These are phyloP conservation scores for Flaveria trinervia DNA, from an alignment of 129 eudicot species.

Conservation along the genomic window DNA sequence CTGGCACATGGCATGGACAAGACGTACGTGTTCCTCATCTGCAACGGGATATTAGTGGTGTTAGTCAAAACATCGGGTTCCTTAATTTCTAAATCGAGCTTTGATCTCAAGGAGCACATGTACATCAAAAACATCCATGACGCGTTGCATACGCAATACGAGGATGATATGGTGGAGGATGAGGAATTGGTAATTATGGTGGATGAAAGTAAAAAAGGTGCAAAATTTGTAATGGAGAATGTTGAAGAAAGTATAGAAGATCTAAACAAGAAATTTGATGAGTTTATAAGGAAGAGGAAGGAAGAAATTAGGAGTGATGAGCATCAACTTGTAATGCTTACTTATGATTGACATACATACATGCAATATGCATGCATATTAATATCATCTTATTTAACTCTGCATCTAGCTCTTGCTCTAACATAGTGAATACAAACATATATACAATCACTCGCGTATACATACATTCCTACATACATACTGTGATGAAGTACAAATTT, in stretches of 20 bases:
- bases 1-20: slow-evolving; percentile 24
- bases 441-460: too few relatives aligned
- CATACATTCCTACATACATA: too few relatives aligned
- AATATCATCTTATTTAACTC: not conserved
- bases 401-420: not conserved
- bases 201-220: slow-evolving; percentile 21
- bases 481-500: too few relatives aligned
- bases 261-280: slow-evolving; percentile 32
- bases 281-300: slow-evolving; percentile 33
- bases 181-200: slow-evolving; percentile 23
- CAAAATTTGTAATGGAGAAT: not conserved
- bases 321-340: not conserved
- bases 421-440: not conserved
- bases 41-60: slow-evolving; percentile 36
- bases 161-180: slow-evolving; percentile 12
- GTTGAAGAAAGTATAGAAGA: slow-evolving; percentile 20
- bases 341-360: slow-evolving; percentile 4
- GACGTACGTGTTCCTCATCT: slow-evolving; percentile 23
- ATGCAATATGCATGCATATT: not conserved
- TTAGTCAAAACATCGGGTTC: slow-evolving; percentile 30
- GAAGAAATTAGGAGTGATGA: slow-evolving; percentile 21
- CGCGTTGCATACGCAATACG: slow-evolving; percentile 21
- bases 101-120: slow-evolving; percentile 28
- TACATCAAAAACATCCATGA: slow-evolving; percentile 34
- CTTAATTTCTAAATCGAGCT: slow-evolving; percentile 23